Evolutionary conservation across 352 stramenopile species (phyloP).

Genomic region (Peronospora tabacina): DNA sequence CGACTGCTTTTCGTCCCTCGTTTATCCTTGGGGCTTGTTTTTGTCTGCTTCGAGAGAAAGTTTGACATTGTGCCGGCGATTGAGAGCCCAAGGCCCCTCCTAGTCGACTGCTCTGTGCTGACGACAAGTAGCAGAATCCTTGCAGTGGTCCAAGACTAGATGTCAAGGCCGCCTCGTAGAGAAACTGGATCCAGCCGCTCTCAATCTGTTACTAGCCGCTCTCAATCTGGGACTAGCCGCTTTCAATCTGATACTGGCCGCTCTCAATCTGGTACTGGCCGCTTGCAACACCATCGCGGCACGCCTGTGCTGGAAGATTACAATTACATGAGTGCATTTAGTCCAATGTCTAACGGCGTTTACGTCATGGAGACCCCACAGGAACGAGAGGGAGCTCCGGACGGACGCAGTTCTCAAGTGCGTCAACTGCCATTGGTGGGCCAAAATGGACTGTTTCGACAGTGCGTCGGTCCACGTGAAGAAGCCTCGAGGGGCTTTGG

Average conservation of each 20-base stretch:
- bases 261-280: conserved; percentile 28
- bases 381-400: conserved; percentile 16
- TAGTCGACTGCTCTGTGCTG: neutral
- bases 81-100: no score
- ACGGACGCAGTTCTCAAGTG: conserved; percentile 28
- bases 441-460: conserved; percentile 28
- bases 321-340: conserved; percentile 49
- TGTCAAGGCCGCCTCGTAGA: conserved; percentile 29
- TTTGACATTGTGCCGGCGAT: no score
- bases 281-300: conserved; percentile 42
- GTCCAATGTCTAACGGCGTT: conserved; percentile 40
- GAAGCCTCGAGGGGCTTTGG: conserved; percentile 31
- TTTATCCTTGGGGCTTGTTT: no score
- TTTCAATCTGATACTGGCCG: conserved; percentile 4
- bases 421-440: conserved; percentile 32
- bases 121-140: conserved; percentile 3
- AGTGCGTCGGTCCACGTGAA: conserved; percentile 21
- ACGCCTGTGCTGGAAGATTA: conserved; percentile 72
- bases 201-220: conserved; percentile 7
- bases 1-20: no score
- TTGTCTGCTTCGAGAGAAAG: no score
- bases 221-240: conserved; percentile 28
- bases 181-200: conserved; percentile 27
- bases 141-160: conserved; percentile 8
- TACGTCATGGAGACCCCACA: conserved; percentile 67